Conservation (phyloP, 805 yeast species). For the Schwanniomyces sp. region DNA sequence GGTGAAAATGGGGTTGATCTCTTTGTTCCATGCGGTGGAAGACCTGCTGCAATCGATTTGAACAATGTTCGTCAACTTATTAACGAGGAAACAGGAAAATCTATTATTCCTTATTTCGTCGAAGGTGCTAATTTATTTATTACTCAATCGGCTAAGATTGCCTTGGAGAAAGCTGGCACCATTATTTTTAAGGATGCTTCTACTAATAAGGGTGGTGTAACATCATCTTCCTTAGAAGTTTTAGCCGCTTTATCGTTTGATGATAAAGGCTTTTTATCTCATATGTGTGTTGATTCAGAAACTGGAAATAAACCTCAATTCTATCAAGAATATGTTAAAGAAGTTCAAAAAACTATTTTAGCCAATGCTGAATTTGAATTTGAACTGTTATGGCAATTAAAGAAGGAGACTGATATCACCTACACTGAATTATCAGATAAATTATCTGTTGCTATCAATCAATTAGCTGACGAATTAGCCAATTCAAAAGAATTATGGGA, state of each 20-base stretch:
- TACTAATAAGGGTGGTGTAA: slow-evolving; percentile 97
- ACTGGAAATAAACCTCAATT: slow-evolving; percentile 63
- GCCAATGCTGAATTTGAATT: slow-evolving; percentile 83
- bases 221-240: slow-evolving; percentile 94
- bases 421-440: slow-evolving; percentile 75
- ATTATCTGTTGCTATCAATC: slow-evolving; percentile 79
- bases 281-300: slow-evolving; percentile 72
- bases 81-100: slow-evolving; percentile 72
- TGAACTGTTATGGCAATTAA: slow-evolving; percentile 80
- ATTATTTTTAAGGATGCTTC: slow-evolving; percentile 93
- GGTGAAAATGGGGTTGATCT: slow-evolving; percentile 64
- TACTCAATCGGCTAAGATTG: slow-evolving; percentile 89
- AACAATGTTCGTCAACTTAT: slow-evolving; percentile 74
- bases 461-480: slow-evolving; percentile 82
- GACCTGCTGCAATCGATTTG: slow-evolving; percentile 93
- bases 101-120: slow-evolving; percentile 81
- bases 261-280: slow-evolving; percentile 73
- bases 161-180: slow-evolving; percentile 84
- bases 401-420: slow-evolving; percentile 61
- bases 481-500: slow-evolving; percentile 81
- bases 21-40: slow-evolving; percentile 98
- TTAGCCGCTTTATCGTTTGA: slow-evolving; percentile 90
- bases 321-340: slow-evolving; percentile 78
- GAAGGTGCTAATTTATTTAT: slow-evolving; percentile 97
- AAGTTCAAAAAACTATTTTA: slow-evolving; percentile 76